A percentile compares a stretch with the other conserved stretches of the same genome.
Evolutionary conservation across 257 asterid genomes (phyloP).

Genomic region (Lavandula angustifolia): DNA sequence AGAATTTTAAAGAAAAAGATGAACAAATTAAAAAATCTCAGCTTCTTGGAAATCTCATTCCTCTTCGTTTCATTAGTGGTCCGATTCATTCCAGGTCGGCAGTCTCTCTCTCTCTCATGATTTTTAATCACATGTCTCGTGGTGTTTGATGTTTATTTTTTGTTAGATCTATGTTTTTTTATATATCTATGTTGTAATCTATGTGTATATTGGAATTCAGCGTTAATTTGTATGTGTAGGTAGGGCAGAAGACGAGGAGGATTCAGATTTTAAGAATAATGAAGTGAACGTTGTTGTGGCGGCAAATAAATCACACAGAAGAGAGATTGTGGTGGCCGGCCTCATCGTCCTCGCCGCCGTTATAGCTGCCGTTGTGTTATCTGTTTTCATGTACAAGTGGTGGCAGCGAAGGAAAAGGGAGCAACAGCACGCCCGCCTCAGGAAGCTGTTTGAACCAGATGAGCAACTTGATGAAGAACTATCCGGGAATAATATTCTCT

Average conservation of each 20-base stretch:
- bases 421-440: background rate
- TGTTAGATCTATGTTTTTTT: too few species aligned
- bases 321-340: background rate
- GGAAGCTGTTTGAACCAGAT: conserved; percentile 19
- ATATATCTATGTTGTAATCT: too few species aligned
- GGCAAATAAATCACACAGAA: background rate
- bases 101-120: background rate
- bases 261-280: background rate
- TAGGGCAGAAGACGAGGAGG: background rate
- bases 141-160: too few species aligned
- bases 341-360: background rate
- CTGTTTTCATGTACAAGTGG: background rate
- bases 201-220: too few species aligned
- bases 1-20: background rate
- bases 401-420: conserved; percentile 9
- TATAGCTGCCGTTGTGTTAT: background rate
- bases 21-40: conserved; percentile 7
- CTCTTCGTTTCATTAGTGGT: conserved; percentile 4
- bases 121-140: too few species aligned
- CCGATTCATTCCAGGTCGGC: conserved; percentile 19
- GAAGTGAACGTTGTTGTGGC: too few species aligned
- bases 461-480: conserved; percentile 16
- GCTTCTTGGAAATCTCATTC: background rate
- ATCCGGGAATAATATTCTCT: background rate
- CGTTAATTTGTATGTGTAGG: background rate